A percentile compares a stretch with the other conserved stretches of the same genome.
These are phyloP conservation scores for Pseudogymnoascus sp. DNA, from an alignment of 2,329 filamentous ascomycete genomes.

Conservation along the genomic window DNA sequence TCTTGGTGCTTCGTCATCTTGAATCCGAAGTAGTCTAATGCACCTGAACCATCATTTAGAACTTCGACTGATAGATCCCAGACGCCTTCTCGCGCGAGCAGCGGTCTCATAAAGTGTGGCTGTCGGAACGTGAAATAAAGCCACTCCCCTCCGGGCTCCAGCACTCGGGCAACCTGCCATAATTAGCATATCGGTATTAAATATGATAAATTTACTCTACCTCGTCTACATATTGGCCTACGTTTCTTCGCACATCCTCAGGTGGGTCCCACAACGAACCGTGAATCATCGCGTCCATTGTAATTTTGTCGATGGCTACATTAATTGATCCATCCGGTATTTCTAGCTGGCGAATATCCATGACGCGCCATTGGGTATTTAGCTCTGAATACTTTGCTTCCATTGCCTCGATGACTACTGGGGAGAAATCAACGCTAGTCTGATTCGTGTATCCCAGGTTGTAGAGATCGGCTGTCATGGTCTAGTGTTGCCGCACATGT, in stretches of 20 bases:
- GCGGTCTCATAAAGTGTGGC: no score
- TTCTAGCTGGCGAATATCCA: conserved; percentile 47
- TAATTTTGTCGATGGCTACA: conserved; percentile 52
- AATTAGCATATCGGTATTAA: conserved; percentile 11
- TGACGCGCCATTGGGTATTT: conserved; percentile 36
- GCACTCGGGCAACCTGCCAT: conserved; percentile 38
- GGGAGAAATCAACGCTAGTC: conserved; percentile 51
- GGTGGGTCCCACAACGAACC: conserved; percentile 31
- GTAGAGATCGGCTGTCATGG: conserved; percentile 43
- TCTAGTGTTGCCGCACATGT: conserved; percentile 30
- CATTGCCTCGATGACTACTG: conserved; percentile 48
- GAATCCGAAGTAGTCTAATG: no score
- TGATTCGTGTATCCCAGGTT: conserved; percentile 44
- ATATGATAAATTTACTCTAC: conserved; percentile 27
- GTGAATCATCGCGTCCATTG: conserved; percentile 50
- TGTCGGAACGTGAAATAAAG: no score
- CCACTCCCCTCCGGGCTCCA: conserved; percentile 37
- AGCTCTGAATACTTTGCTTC: conserved; percentile 33
- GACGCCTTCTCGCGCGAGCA: no score
- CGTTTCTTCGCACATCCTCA: conserved; percentile 42
- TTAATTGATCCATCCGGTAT: conserved; percentile 40
- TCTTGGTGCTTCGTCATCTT: no score
- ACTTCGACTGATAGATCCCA: no score
- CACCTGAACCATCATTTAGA: no score
- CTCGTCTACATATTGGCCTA: conserved; percentile 43